These are phyloP conservation scores for Plectosphaerella plurivora DNA, from an alignment of 2,329 filamentous ascomycete genomes.

Conservation along the genomic window DNA sequence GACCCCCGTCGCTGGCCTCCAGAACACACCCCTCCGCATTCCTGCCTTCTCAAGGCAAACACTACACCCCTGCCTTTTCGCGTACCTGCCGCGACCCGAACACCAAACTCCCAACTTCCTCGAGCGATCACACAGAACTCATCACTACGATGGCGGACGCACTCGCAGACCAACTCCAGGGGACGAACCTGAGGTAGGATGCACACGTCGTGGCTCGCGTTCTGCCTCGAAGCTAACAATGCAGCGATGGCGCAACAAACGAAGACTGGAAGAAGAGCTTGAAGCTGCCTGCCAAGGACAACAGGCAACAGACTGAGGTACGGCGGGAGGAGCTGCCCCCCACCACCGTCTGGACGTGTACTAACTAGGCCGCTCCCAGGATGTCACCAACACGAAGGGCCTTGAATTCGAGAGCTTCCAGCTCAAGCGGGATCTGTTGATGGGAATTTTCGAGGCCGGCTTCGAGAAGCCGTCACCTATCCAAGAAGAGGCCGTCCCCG, in stretches of 20 bases:
- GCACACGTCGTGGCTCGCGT: not conserved
- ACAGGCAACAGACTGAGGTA: constrained; percentile 77
- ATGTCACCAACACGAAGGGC: constrained; percentile 97
- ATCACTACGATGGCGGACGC: constrained; percentile 33
- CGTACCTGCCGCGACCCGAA: not conserved
- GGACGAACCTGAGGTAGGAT: constrained; percentile 34
- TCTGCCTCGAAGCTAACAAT: constrained; percentile 25
- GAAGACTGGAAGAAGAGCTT: constrained; percentile 73
- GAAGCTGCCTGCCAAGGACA: constrained; percentile 70
- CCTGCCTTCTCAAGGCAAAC: no score
- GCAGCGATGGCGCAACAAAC: constrained; percentile 42
- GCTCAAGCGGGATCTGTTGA: constrained; percentile 90
- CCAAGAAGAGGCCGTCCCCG: constrained; percentile 98
- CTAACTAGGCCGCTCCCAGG: constrained; percentile 45
- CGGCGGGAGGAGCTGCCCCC: constrained; percentile 8
- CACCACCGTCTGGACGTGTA: not conserved
- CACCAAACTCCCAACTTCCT: not conserved
- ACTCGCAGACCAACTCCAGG: constrained; percentile 39
- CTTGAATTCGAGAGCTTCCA: constrained; percentile 97
- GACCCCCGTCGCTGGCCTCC: no score
- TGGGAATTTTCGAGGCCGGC: constrained; percentile 98
- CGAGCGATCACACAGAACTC: not conserved
- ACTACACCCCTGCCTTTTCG: not conserved
- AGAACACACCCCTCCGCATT: no score
- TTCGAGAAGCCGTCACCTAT: constrained; percentile 99